These are phyloP conservation scores for Ocimum tenuiflorum DNA, from an alignment of 257 asterid species.

Conservation along the genomic window DNA sequence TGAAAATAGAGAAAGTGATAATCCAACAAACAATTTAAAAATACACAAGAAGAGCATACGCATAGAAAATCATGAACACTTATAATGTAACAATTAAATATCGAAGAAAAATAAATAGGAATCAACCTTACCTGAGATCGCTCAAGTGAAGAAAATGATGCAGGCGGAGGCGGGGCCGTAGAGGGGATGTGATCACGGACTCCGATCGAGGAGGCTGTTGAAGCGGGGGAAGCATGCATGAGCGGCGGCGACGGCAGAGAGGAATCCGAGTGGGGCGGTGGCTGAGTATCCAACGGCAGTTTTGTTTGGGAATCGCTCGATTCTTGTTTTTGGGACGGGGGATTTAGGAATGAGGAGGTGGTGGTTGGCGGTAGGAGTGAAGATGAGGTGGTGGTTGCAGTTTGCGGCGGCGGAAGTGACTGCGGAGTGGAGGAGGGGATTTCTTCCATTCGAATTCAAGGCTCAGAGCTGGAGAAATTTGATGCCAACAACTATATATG, in stretches of 20 bases:
- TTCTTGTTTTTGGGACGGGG: slow-evolving; percentile 29
- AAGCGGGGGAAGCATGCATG: too few species aligned
- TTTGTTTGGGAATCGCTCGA: slow-evolving; percentile 33
- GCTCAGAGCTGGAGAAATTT: neutral
- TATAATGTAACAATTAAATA: too few species aligned
- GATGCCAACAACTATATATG: neutral
- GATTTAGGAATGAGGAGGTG: slow-evolving; percentile 25
- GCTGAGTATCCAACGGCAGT: too few species aligned
- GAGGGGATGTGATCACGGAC: too few species aligned
- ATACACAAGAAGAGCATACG: neutral
- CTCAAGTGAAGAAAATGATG: too few species aligned
- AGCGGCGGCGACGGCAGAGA: too few species aligned
- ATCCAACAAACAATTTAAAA: neutral
- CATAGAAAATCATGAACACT: too few species aligned
- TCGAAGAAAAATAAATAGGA: neutral
- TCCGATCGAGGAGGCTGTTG: too few species aligned
- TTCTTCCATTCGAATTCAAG: slow-evolving; percentile 41
- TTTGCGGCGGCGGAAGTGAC: slow-evolving; percentile 28
- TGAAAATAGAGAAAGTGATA: neutral
- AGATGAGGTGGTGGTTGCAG: slow-evolving; percentile 13
- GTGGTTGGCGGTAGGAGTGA: slow-evolving; percentile 28
- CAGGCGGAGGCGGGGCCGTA: too few species aligned
- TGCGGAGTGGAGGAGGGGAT: slow-evolving; percentile 32
- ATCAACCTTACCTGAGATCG: slow-evolving; percentile 62
- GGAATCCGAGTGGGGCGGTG: too few species aligned